phyloP scores from a whole-genome alignment of 176 grass and related monocot species.

The Cocos nucifera region DNA sequence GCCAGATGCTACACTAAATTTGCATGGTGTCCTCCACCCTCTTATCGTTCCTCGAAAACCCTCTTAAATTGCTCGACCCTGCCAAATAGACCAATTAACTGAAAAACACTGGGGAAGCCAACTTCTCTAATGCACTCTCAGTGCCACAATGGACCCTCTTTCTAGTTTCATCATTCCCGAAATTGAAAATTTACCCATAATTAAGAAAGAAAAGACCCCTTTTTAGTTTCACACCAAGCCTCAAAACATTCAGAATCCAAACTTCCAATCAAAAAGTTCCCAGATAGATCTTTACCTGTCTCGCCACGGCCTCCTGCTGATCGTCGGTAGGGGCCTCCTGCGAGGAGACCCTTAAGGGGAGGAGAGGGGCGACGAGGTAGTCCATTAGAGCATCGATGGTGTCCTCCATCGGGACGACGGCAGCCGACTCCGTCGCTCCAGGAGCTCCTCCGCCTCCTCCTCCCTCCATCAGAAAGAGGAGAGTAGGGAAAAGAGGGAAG shows the following conservation, averaged over 20 bases:
- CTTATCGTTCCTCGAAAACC: no score
- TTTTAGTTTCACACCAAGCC: no score
- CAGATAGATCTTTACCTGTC: slow-evolving; percentile 23
- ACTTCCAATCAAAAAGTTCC: neutral
- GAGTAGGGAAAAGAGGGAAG: neutral
- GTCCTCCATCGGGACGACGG: slow-evolving; percentile 48
- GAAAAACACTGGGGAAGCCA: no score
- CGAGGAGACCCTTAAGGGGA: slow-evolving; percentile 4
- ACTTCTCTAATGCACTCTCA: no score
- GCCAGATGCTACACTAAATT: no score
- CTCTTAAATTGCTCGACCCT: no score
- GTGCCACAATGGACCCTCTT: no score
- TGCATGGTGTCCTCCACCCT: no score
- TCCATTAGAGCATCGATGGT: slow-evolving; percentile 46
- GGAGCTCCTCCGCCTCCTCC: slow-evolving; percentile 1
- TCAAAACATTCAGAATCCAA: neutral
- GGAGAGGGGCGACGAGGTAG: slow-evolving; percentile 38
- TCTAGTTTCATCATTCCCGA: no score
- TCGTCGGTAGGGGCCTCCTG: neutral
- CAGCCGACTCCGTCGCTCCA: neutral
- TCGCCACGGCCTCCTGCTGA: slow-evolving; percentile 34
- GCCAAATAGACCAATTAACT: no score
- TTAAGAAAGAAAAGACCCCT: no score
- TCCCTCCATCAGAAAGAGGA: neutral
- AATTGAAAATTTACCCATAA: no score